A percentile compares a stretch with the other conserved stretches of the same genome.
Evolutionary conservation across 257 asterid species (phyloP).

Genomic region (Ligustrum vulgare): DNA sequence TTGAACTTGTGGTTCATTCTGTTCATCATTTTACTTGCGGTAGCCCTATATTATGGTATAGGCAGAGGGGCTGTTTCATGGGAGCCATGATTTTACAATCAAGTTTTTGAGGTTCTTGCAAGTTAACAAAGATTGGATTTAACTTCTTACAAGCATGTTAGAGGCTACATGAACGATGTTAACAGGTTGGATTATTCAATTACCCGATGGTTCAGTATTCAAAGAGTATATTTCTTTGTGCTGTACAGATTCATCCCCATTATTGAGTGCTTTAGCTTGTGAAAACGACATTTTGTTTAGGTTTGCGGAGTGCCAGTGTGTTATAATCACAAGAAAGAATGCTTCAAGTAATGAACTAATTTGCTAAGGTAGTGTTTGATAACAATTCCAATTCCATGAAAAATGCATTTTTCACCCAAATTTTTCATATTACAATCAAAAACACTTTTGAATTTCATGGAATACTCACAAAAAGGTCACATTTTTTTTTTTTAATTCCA

Average conservation of each 20-base stretch:
- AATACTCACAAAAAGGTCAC: too few species aligned
- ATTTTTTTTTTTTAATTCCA: too few species aligned
- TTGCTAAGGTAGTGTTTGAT: too few species aligned
- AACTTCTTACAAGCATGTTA: background rate
- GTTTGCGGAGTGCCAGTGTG: background rate
- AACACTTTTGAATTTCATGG: too few species aligned
- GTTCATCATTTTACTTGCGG: conserved; percentile 53
- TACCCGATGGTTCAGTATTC: background rate
- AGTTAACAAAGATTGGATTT: background rate
- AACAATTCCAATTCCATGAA: too few species aligned
- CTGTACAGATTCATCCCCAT: background rate
- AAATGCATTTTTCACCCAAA: too few species aligned
- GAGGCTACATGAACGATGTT: background rate
- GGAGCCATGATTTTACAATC: conserved; percentile 22
- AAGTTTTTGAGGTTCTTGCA: conserved; percentile 11
- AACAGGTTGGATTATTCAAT: background rate
- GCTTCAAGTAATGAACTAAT: background rate
- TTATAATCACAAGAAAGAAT: background rate
- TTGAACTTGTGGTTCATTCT: conserved; percentile 56
- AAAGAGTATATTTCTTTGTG: background rate
- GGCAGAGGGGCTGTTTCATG: conserved; percentile 34
- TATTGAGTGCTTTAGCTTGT: background rate
- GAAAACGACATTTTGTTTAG: background rate
- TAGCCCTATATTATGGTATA: conserved; percentile 50
- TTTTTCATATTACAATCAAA: too few species aligned